Conservation (phyloP, 2,329 filamentous ascomycete species). For the Xylaria sp. region DNA sequence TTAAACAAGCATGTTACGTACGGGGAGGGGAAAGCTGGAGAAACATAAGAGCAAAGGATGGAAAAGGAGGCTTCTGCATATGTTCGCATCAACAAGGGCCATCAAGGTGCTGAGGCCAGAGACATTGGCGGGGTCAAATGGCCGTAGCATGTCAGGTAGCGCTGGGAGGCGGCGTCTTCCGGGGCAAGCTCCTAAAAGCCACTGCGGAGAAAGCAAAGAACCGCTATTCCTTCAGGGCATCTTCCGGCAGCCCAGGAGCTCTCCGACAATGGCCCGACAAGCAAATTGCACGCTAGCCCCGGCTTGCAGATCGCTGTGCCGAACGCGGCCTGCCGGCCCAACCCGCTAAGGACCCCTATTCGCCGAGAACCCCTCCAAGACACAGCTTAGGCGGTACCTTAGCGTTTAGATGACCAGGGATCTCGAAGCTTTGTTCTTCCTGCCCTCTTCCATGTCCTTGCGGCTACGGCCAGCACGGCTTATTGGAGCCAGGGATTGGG, state of each 20-base stretch:
- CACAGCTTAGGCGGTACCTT: not conserved
- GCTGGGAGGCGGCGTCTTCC: slow-evolving; percentile 43
- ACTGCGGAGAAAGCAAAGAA: slow-evolving; percentile 32
- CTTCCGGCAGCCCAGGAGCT: slow-evolving; percentile 32
- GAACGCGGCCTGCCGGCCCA: slow-evolving; percentile 23
- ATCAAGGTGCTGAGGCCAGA: slow-evolving; percentile 1
- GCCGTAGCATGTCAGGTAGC: not conserved
- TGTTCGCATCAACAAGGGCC: slow-evolving; percentile 2
- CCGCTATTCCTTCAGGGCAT: slow-evolving; percentile 12
- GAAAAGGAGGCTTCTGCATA: slow-evolving; percentile 30
- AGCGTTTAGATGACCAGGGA: slow-evolving; percentile 18
- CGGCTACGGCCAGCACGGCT: slow-evolving; percentile 4
- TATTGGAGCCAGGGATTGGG: not conserved
- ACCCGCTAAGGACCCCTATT: slow-evolving; percentile 26
- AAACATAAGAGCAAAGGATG: not conserved
- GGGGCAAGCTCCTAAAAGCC: slow-evolving; percentile 23
- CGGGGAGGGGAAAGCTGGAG: not conserved
- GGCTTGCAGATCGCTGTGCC: slow-evolving; percentile 21
- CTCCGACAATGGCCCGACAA: slow-evolving; percentile 31
- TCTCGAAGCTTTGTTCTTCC: slow-evolving; percentile 9
- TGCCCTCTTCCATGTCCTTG: not conserved
- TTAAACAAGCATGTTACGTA: not conserved
- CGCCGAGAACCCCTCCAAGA: slow-evolving; percentile 8
- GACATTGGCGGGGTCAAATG: not conserved
- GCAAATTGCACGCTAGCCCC: slow-evolving; percentile 10